Base-by-base conservation (phyloP, 2,329 filamentous ascomycete species). In the Fusarium domesticum region DNA sequence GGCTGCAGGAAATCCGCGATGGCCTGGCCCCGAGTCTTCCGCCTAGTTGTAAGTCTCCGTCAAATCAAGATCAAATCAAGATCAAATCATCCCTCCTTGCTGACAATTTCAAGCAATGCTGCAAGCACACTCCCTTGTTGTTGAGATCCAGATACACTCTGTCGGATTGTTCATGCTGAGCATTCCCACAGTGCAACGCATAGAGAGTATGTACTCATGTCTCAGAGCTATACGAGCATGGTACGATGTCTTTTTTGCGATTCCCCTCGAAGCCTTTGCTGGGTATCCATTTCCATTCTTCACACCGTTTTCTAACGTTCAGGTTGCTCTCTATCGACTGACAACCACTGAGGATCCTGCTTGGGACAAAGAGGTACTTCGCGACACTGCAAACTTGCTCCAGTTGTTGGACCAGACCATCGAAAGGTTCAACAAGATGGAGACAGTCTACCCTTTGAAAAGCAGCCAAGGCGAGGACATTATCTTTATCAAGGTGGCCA, bases 291-390 rank as follows among this genome's bases (percentile, higher is more conserved):
- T 72, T 31, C 47, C 56, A 6, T 47, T 66, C 12, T 66, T 65
- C 31, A 57, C 64, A 6, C 61, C 66, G 34, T 50, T 70, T 5
- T 64, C 64, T 3, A 67, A 69, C 12, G 60, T 64, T 35, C 59
- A 71, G 17, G 54, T 69, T 6, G 55, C 63, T 2, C 54, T 73
- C 6, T 72, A 70, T 50, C 60, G 63, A 6, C 64, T 74, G 17
- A 66, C 66, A 2, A 66, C 62, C 1, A 58, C 66, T 4, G 68
- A 72, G 6, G 64, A 68, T 35, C 65, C 67, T 2, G 65, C 59
- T 6, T 74, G 70, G 70, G 70, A 74, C 43, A 67, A 64, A 41
- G 60, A 64, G 4, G 46, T 64, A 1, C 59, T 72, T 6, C 62
- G 61, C 12, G 56, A 57, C 17, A 68, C 64, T 2, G 66, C 58